Evolutionary conservation across 2,329 filamentous ascomycete genomes (phyloP).

Genomic region (Cordyceps fumosorosea): DNA sequence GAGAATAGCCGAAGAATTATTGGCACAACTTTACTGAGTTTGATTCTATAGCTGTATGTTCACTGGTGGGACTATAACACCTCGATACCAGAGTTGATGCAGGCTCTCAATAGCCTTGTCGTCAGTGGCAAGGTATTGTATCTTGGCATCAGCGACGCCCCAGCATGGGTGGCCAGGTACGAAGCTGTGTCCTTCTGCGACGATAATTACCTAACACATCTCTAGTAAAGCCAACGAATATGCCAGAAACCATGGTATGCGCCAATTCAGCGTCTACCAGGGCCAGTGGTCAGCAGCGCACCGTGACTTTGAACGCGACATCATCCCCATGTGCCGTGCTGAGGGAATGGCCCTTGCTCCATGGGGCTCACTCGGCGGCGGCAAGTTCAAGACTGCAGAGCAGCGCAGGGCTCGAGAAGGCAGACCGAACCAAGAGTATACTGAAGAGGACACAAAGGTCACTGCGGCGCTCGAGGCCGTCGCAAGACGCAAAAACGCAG

Average conservation of each 20-base stretch:
- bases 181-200: neutral
- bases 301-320: slow-evolving; percentile 36
- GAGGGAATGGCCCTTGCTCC: slow-evolving; percentile 49
- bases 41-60: slow-evolving; percentile 47
- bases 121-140: slow-evolving; percentile 55
- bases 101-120: slow-evolving; percentile 57
- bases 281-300: slow-evolving; percentile 34
- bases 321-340: slow-evolving; percentile 36
- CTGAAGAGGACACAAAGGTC: slow-evolving; percentile 46
- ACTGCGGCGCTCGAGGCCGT: slow-evolving; percentile 44
- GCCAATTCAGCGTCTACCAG: slow-evolving; percentile 54
- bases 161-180: slow-evolving; percentile 58
- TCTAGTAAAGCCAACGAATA: slow-evolving; percentile 57
- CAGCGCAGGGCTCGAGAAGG: slow-evolving; percentile 30
- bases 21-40: neutral
- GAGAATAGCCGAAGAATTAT: slow-evolving; percentile 13
- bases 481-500: slow-evolving; percentile 35
- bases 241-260: slow-evolving; percentile 62
- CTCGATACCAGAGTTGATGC: slow-evolving; percentile 50
- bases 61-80: slow-evolving; percentile 66
- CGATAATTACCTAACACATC: slow-evolving; percentile 13
- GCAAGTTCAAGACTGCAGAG: slow-evolving; percentile 37
- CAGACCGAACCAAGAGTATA: slow-evolving; percentile 31
- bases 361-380: slow-evolving; percentile 51
- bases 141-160: slow-evolving; percentile 61